Percentiles rank a stretch among this genome's conserved stretches.
Evolutionary conservation across 805 yeast species (phyloP).

Genomic region (Candida coquimbonensis): DNA sequence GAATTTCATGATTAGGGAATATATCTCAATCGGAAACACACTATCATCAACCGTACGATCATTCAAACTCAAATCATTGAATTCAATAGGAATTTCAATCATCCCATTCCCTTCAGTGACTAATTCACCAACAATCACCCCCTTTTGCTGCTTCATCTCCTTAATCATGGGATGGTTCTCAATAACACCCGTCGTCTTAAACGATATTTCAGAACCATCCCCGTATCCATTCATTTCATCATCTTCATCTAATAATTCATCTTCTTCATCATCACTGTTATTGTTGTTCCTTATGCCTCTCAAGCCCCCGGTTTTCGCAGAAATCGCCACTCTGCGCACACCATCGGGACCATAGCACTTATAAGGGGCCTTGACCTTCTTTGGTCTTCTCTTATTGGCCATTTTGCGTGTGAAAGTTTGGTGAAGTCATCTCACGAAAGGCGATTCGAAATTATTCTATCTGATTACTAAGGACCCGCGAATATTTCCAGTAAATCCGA

Average conservation of each 20-base stretch:
- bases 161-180: neutral
- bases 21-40: constrained; percentile 25
- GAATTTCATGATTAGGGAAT: constrained; percentile 21
- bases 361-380: constrained; percentile 75
- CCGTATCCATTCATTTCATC: constrained; percentile 15
- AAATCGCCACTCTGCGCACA: constrained; percentile 25
- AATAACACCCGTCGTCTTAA: neutral
- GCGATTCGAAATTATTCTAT: too few relatives aligned
- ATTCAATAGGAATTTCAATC: constrained; percentile 10
- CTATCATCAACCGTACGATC: neutral
- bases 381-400: constrained; percentile 86
- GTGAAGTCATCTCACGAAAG: too few relatives aligned
- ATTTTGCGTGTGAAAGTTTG: constrained; percentile 27
- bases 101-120: constrained; percentile 6
- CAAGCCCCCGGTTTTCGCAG: constrained; percentile 28
- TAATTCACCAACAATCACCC: neutral
- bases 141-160: neutral
- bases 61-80: constrained; percentile 1
- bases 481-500: too few relatives aligned
- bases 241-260: constrained; percentile 15
- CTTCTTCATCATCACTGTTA: constrained; percentile 15
- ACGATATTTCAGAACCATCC: constrained; percentile 2
- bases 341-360: constrained; percentile 56
- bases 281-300: constrained; percentile 10
- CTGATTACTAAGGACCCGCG: too few relatives aligned